Evolutionary conservation across 140 eudicot species (phyloP), one percentile per base, ranked within the genome.

Genomic region (Erigeron philadelphicus): DNA sequence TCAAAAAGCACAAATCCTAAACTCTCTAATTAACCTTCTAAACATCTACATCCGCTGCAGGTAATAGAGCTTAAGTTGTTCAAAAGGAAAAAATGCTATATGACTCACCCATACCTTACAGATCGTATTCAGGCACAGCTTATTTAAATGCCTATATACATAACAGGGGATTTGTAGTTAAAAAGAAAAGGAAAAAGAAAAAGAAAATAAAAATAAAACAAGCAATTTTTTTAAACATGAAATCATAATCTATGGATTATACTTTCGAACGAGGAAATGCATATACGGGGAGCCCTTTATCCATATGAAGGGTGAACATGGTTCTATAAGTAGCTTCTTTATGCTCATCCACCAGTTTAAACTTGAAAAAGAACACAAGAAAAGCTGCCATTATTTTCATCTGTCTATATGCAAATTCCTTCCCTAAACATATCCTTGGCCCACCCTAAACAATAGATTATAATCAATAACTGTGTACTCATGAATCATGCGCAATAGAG

Each of bases 401-500:
- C 70, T 86, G 93, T 49, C 86, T 76, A 19, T 81, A 86, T 47
- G 89, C 86, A 78, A 86, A 86, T 64, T 83, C 89, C 78, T 86
- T 86, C 61, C 86, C 93, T 74, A 83, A 72, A 74, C 93, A 83
- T 59, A 83, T 79, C 66, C 93, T 61, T 40, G 88, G 86, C 16
- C 93, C 88, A 18, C 79, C 88, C 93, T 85, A 67, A 19, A 67
- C 6, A 23, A 13, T 12, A 31, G 4, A 31, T 2, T 4, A 2
- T 31, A 31, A 31, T 12, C 18, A 50, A 5, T 19, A 12, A 5
- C 1, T 4, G 16, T 50, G 19, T 50, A 8, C 19, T 9, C 11
- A 47, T 47, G 11, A 4, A 9, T 47, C 53, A 47, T 9, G 15
- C 15, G 1, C 3, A 11, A 31, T 3, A 31, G 38, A 31, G 38